A percentile compares a stretch with the other conserved stretches of the same genome.
These are phyloP conservation scores for Trichoderma breve DNA, from an alignment of 2,329 filamentous ascomycete genomes.

Conservation along the genomic window DNA sequence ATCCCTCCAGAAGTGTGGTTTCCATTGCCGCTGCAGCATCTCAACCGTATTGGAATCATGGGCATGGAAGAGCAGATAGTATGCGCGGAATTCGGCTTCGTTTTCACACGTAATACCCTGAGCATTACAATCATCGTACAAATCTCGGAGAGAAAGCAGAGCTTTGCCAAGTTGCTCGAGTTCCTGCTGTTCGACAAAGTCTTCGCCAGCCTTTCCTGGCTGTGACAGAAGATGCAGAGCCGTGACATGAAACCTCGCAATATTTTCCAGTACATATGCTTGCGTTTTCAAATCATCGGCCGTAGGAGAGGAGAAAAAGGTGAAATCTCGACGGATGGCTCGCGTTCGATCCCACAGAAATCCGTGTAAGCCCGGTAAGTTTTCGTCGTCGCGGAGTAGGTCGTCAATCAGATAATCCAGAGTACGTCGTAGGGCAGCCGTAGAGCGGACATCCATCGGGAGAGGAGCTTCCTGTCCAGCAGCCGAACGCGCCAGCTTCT, in stretches of 20 bases:
- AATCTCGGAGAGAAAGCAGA: constrained; percentile 61
- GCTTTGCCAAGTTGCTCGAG: constrained; percentile 65
- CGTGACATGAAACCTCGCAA: constrained; percentile 65
- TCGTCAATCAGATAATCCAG: constrained; percentile 63
- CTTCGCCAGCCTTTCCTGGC: constrained; percentile 53
- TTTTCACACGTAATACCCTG: constrained; percentile 58
- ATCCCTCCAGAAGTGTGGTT: constrained; percentile 51
- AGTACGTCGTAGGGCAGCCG: constrained; percentile 55
- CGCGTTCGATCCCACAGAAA: constrained; percentile 69
- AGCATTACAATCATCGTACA: constrained; percentile 64
- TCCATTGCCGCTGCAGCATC: constrained; percentile 56
- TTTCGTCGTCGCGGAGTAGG: constrained; percentile 54
- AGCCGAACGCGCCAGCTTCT: constrained; percentile 64
- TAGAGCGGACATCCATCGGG: constrained; percentile 65
- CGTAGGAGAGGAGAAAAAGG: constrained; percentile 62
- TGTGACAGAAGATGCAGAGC: constrained; percentile 62
- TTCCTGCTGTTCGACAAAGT: constrained; percentile 66
- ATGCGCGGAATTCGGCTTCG: constrained; percentile 65
- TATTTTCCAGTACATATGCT: constrained; percentile 64
- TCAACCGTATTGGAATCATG: constrained; percentile 56
- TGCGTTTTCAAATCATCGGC: constrained; percentile 56
- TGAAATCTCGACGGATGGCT: constrained; percentile 66
- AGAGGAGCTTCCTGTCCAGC: constrained; percentile 66
- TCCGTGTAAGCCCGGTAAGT: constrained; percentile 56
- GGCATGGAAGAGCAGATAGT: constrained; percentile 62